Percentiles rank a stretch among this genome's conserved stretches.
phyloP scores from a whole-genome alignment of 192 early-diverging fungal species.

The Phycomyces blakesleeanus region DNA sequence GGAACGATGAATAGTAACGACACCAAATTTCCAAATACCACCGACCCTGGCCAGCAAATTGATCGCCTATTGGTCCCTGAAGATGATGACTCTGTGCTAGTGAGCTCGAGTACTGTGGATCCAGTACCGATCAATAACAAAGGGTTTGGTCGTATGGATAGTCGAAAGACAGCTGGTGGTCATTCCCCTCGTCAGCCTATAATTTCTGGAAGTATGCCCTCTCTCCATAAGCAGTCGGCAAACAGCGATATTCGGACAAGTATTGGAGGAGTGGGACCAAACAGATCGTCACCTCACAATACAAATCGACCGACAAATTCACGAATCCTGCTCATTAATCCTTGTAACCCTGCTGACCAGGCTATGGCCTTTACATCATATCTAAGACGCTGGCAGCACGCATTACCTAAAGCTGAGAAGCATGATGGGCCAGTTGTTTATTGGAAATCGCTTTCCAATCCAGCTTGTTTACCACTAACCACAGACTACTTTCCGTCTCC shows the following conservation, averaged over 20 bases:
- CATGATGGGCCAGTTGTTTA: slow-evolving; percentile 59
- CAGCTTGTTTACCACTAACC: slow-evolving; percentile 90
- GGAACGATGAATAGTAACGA: slow-evolving; percentile 16
- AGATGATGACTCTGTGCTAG: slow-evolving; percentile 44
- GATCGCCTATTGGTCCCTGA: slow-evolving; percentile 24
- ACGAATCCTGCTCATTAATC: slow-evolving; percentile 50
- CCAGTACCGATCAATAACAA: slow-evolving; percentile 44
- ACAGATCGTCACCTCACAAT: slow-evolving; percentile 22
- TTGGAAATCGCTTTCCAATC: slow-evolving; percentile 90
- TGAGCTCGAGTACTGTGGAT: slow-evolving; percentile 49
- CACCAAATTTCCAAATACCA: background rate
- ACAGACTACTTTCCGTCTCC: slow-evolving; percentile 77
- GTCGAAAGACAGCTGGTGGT: slow-evolving; percentile 1
- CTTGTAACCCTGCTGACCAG: slow-evolving; percentile 65
- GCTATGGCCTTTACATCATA: slow-evolving; percentile 58
- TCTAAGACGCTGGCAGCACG: slow-evolving; percentile 84
- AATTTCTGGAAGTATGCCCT: slow-evolving; percentile 22
- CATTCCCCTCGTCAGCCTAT: slow-evolving; percentile 21
- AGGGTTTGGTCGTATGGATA: slow-evolving; percentile 6
- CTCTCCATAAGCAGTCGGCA: slow-evolving; percentile 31
- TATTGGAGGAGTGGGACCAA: background rate
- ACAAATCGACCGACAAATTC: slow-evolving; percentile 13
- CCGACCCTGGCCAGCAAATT: background rate
- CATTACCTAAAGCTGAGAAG: slow-evolving; percentile 62
- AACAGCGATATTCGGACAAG: slow-evolving; percentile 33